Base-by-base conservation (phyloP, 768 basidiomycete species). In the Suillus hirtellus region DNA sequence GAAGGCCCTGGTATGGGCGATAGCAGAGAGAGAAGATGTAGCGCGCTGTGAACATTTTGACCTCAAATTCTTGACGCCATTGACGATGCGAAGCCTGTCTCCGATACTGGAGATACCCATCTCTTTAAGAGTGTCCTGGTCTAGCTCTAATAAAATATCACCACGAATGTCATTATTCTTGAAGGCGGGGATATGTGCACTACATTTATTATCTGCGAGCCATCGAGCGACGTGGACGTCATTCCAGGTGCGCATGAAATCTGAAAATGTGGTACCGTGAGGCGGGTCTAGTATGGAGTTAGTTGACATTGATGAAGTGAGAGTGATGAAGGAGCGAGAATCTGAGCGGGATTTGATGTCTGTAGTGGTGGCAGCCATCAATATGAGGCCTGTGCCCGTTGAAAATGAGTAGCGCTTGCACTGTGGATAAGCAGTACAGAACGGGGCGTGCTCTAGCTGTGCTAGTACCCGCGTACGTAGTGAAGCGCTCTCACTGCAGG, bases 61-160 rank as follows among this genome's bases (percentile, higher is more conserved):
- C 40, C 96, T 80, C 17, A 99, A 80, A 6, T 78, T 72, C 72
- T 95, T 95, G 64, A 99, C 90, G 1, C 89, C 96, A 63, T 86
- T 90, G 21, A 94, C 71, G 58, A 99, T 90, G 71, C 93, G 84
- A 9, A 98, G 86, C 56, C 96, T 81, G 76, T 99, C 97, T 12
- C 97, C 97, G 47, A 99, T 89, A 75, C 90, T 93, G 38, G 81
- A 69, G 35, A 99, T 85, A 15, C 91, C 91, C 87, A 99, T 92
- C 76, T 99, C 97, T 72, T 89, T 93, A 58, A 99, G 78, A 2
- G 88, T 89, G 8, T 79, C 75, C 75, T 95, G 92, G 71, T 99
- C 96, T 52, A 99, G 79, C 66, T 99, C 97, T 58, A 98, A 82
- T 19, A 99, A 78, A 24, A 99, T 88, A 71, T 93, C 90, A 6